Evolutionary conservation across 129 eudicot species (phyloP).

Genomic region (Tagetes patula): DNA sequence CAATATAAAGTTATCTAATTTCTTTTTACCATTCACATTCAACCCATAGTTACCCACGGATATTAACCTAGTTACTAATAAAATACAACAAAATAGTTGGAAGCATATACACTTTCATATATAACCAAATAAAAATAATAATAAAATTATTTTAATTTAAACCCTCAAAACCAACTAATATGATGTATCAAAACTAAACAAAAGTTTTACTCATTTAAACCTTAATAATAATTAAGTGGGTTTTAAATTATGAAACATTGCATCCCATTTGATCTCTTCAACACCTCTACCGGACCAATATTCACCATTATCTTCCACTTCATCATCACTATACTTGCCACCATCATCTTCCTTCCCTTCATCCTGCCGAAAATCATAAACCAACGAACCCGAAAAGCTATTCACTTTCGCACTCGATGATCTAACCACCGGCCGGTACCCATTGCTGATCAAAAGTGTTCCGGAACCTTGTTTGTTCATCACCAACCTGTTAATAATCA

Average conservation of each 20-base stretch:
- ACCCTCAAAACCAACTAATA: too few species aligned
- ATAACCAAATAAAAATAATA: not conserved
- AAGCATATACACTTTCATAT: too few species aligned
- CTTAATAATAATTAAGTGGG: constrained; percentile 48
- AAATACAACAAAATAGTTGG: too few species aligned
- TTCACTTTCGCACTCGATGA: constrained; percentile 45
- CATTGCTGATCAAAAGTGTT: constrained; percentile 57
- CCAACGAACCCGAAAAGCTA: constrained; percentile 70
- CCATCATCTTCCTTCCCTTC: constrained; percentile 36
- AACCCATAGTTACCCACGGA: too few species aligned
- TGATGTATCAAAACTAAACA: not conserved
- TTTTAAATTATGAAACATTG: constrained; percentile 89
- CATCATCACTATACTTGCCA: constrained; percentile 27
- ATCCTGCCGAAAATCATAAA: constrained; percentile 37
- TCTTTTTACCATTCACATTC: too few species aligned
- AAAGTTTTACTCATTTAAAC: not conserved
- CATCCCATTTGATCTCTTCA: constrained; percentile 89
- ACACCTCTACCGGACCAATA: constrained; percentile 49
- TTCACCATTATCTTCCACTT: constrained; percentile 5
- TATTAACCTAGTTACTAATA: too few species aligned
- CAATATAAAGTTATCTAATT: too few species aligned
- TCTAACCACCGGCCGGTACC: constrained; percentile 38
- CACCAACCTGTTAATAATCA: constrained; percentile 25
- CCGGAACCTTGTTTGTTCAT: constrained; percentile 35
- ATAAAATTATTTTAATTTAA: not conserved